Base-by-base conservation (phyloP, 331 rosid genomes). In the Malus hybrid region DNA sequence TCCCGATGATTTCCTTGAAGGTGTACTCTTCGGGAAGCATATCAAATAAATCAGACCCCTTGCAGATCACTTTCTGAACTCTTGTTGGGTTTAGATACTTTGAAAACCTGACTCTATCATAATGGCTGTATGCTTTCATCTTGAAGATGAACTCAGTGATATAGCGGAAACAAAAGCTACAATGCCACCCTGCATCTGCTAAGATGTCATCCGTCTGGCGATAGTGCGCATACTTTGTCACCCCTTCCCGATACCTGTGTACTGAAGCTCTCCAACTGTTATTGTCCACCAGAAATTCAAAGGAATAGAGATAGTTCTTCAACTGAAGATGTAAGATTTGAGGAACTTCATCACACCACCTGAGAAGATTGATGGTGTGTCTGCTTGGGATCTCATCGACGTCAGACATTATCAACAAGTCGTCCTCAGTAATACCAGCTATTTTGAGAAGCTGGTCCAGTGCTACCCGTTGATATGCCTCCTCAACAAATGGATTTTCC, bases 1-100 rank as follows among this genome's bases (percentile, higher is more conserved):
- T 94, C 50, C 99, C 90, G 19, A 94, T 94, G 67, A 94, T 94
- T 69, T 90, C 97, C 87, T 79, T 90, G 91, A 94, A 94, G 57
- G 92, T 90, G 86, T 94, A 90, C 80, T 94, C 99, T 80, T 94
- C 97, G 0, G 99, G 97, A 65, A 94, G 91, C 99, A 94, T 94
- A 70, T 94, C 97, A 27, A 92, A 94, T 55, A 94, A 81, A 80
- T 92, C 97, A 3, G 81, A 82, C 67, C 99, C 99, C 70, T 86
- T 67, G 84, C 99, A 94, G 68, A 94, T 90, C 59, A 94, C 90
- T 54, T 65, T 79, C 89, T 92, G 97, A 56, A 94, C 90, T 83
- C 99, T 90, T 33, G 82, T 63, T 2, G 85, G 91, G 78, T 89
- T 86, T 56, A 94, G 74, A 70, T 87, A 94, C 69, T 84, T 93